These are phyloP conservation scores for Botryosphaeria agaves DNA, from an alignment of 2,329 filamentous ascomycete species.

Conservation along the genomic window DNA sequence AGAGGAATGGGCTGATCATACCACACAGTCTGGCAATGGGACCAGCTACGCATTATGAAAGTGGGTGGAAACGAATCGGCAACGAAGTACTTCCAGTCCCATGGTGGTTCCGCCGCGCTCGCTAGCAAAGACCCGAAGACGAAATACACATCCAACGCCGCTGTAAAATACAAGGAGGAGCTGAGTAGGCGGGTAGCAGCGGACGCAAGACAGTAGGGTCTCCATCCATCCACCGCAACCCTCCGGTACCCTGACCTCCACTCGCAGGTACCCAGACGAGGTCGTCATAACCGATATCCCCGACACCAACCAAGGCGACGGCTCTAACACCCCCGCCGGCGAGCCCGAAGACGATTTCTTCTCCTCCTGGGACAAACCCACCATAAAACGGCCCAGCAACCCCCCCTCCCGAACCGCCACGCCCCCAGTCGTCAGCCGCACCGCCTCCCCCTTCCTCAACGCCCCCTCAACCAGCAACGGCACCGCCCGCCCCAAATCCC, in stretches of 20 bases:
- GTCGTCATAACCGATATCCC: conserved; percentile 66
- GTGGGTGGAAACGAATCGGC: conserved; percentile 96
- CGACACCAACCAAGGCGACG: conserved; percentile 42
- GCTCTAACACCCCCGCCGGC: conserved; percentile 57
- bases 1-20: conserved; percentile 15
- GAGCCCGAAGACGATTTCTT: conserved; percentile 91
- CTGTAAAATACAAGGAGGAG: conserved; percentile 95
- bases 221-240: background rate
- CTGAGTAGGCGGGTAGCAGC: conserved; percentile 68
- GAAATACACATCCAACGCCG: conserved; percentile 89
- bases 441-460: conserved; percentile 78
- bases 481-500: conserved; percentile 60
- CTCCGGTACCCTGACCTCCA: background rate
- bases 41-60: conserved; percentile 93
- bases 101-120: conserved; percentile 83
- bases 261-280: conserved; percentile 57
- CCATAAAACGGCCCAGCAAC: conserved; percentile 90
- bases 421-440: conserved; percentile 63
- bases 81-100: conserved; percentile 94
- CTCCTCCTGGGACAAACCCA: conserved; percentile 95
- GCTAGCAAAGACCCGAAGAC: conserved; percentile 94
- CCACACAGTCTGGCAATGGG: conserved; percentile 72
- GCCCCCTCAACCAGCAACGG: conserved; percentile 45
- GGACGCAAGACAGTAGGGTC: conserved; percentile 69
- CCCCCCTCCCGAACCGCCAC: conserved; percentile 81